Base-by-base conservation (phyloP, 2,329 filamentous ascomycete genomes). In the Fusarium sp. region DNA sequence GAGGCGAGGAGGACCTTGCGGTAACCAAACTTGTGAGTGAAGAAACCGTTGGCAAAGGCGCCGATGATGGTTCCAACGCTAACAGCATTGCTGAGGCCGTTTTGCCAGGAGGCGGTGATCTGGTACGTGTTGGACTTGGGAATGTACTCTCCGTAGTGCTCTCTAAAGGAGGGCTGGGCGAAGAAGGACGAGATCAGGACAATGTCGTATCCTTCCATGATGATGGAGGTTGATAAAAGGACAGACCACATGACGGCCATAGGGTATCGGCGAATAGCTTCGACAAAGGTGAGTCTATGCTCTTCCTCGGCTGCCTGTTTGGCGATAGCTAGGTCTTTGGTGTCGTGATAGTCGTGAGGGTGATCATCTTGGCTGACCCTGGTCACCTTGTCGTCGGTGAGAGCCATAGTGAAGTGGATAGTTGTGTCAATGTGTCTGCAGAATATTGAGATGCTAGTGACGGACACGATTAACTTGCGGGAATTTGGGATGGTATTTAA, bases 1-100 rank as follows among this genome's bases (percentile, higher is more conserved):
- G 86, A 87, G 11, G 73, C 83, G 34, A 91, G 86, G 72, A 91
- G 85, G 11, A 88, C 90, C 78, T 86, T 87, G 14, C 88, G 62
- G 20, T 67, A 72, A 2, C 73, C 73, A 56, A 70, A 70, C 6
- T 45, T 62, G 3, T 66, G 57, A 6, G 66, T 64, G 9, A 68
- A 32, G 45, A 48, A 73, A 8, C 71, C 73, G 16, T 72, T 72
- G n/a, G 59, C 52, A 41, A 70, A 58, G 18, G 56, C 62, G 4
- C 73, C 73, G 5, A 71, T 54, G 57, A 75, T 71, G 9, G 63
- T 66, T 10, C 71, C 66, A 1, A 63, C 56, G 3, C 45, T 59
- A 13, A 58, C 60, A 2, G 63, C 64, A 25, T 70, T 67, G 4
- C 57, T 41, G 6, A 74, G 64, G 3, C 71, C 73, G 6, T 61